Evolutionary conservation across 805 yeast species (phyloP), one percentile per base, ranked within the genome.

Genomic region (Candida coleopterorum): DNA sequence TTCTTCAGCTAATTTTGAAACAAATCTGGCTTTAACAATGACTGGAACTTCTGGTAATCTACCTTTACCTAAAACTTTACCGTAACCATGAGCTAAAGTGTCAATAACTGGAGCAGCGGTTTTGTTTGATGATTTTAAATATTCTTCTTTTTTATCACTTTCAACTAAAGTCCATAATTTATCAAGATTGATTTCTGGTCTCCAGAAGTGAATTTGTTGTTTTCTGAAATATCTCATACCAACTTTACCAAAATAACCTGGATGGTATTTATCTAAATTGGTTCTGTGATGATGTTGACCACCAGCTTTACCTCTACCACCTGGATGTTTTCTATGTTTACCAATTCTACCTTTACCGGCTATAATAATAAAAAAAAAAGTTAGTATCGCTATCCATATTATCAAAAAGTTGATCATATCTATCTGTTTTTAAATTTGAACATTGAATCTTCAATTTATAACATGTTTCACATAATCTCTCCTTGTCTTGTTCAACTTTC

Each of bases 241-340:
- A 70, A 93, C 97, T 80, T 93, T 94, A 85, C 99, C 99, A 78
- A 93, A 93, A 90, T 93, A 93, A 88, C 99, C 99, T 66, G 98
- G 98, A 75, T 93, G 99, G 96, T 85, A 93, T 77, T 90, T 93
- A 75, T 93, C 99, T 79, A 93, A 75, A 81, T 93, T 93, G 73
- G 93, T 89, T 82, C 99, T 87, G 96, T 93, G 98, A 77, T 93
- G 99, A 76, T 90, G 97, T 77, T 79, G 90, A 87, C 99, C 99
- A 90, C 99, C 99, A 71, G 99, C 99, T 89, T 77, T 90, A 93
- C 99, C 99, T 78, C 97, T 89, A 79, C 98, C 98, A 93, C 98
- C 98, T 56, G 98, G 97, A 65, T 85, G 93, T 95, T 93, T 93
- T 88, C 98, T 89, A 94, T 93, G 98, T 85, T 93, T 93, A 77